These are phyloP conservation scores for Suhomyces anneliseae DNA, from an alignment of 1,139 yeast genomes.

Conservation along the genomic window DNA sequence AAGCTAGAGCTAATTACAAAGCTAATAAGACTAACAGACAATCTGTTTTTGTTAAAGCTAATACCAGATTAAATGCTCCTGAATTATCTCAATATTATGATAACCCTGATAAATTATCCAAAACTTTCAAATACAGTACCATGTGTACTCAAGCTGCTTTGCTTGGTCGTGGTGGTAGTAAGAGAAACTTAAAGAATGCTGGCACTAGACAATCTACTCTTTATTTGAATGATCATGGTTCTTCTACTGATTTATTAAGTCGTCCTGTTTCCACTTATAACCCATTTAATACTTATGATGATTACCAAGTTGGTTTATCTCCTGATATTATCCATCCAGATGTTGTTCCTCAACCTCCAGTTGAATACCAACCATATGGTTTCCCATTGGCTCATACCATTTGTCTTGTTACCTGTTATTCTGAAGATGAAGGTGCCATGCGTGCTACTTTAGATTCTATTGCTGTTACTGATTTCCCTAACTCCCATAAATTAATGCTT, in stretches of 20 bases:
- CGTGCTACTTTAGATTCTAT: conserved; percentile 87
- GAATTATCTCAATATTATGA: conserved; percentile 45
- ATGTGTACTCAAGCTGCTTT: conserved; percentile 57
- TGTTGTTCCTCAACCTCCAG: conserved; percentile 84
- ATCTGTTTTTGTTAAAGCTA: conserved; percentile 40
- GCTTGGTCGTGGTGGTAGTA: conserved; percentile 23
- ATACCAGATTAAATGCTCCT: conserved; percentile 40
- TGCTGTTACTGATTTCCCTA: conserved; percentile 91
- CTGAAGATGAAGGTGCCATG: conserved; percentile 85
- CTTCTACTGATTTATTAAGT: conserved; percentile 39
- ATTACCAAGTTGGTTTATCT: conserved; percentile 49
- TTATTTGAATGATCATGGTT: conserved; percentile 35
- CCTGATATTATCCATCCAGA: conserved; percentile 73
- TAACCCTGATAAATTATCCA: conserved; percentile 35
- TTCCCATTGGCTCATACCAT: conserved; percentile 85
- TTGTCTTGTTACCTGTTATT: conserved; percentile 87
- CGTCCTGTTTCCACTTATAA: conserved; percentile 36
- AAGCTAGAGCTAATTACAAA: conserved; percentile 52
- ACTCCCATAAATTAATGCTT: conserved; percentile 83
- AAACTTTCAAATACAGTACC: conserved; percentile 51
- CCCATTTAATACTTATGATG: conserved; percentile 46
- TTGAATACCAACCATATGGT: conserved; percentile 82
- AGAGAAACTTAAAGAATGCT: conserved; percentile 16
- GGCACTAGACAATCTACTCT: conserved; percentile 23
- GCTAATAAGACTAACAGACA: conserved; percentile 43